phyloP scores from a whole-genome alignment of 495 filamentous ascomycete genomes.

The Recurvomyces mirabilis region DNA sequence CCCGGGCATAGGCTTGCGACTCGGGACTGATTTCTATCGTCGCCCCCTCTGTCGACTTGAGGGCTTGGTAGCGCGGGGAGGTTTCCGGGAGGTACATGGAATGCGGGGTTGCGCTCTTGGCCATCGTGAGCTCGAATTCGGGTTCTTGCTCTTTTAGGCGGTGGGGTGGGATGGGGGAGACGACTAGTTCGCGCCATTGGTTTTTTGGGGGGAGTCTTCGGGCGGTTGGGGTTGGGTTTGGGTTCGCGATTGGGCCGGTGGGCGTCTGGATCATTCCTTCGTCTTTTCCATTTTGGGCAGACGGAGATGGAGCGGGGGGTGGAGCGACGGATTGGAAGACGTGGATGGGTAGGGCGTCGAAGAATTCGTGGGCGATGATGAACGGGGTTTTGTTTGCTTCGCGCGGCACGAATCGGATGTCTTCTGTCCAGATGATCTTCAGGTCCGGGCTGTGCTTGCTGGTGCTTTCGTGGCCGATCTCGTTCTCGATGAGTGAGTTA shows the following conservation, averaged over 20 bases:
- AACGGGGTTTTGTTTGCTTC: constrained; percentile 63
- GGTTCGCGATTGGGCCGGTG: constrained; percentile 26
- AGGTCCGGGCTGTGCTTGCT: constrained; percentile 61
- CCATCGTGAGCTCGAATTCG: constrained; percentile 75
- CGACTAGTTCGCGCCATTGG: constrained; percentile 82
- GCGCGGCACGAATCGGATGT: constrained; percentile 69
- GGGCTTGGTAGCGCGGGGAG: constrained; percentile 67
- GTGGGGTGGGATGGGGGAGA: constrained; percentile 52
- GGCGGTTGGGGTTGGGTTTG: constrained; percentile 14
- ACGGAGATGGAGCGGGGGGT: constrained; percentile 27
- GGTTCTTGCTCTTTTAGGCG: constrained; percentile 39
- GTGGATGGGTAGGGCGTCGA: constrained; percentile 96
- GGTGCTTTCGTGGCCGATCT: constrained; percentile 61
- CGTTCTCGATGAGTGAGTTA: constrained; percentile 52
- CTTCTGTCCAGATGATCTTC: constrained; percentile 79
- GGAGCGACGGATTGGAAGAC: constrained; percentile 74
- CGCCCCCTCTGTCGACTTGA: constrained; percentile 50
- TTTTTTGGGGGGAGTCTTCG: constrained; percentile 19
- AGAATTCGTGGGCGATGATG: constrained; percentile 95
- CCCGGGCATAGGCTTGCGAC: constrained; percentile 60
- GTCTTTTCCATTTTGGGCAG: constrained; percentile 23
- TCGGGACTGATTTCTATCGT: constrained; percentile 87
- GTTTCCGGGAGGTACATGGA: constrained; percentile 72
- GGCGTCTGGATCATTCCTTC: constrained; percentile 32
- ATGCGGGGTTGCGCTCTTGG: constrained; percentile 64